Evolutionary conservation across 768 basidiomycete genomes (phyloP), one percentile per base, ranked within the genome.

Genomic region (Serpula lacrymans): DNA sequence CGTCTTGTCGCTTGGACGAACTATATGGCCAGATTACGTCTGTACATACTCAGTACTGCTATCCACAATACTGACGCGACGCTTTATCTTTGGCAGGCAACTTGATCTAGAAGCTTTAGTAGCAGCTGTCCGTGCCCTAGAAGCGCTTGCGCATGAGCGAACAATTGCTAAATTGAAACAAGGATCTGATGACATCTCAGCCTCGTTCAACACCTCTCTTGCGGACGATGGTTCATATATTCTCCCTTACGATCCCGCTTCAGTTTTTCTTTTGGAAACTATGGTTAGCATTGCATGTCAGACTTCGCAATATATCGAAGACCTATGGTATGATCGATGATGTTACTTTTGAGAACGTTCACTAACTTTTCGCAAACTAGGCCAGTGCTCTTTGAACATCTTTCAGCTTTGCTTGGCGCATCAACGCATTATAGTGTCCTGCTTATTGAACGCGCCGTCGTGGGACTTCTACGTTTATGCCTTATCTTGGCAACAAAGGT

Each of bases 341-440:
- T 13, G 21, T 12, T 17, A 6, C 10, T 31, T 5, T n/a, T 23
- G 21, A 17, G 10, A 30, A 8, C 21, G 33, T 26, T 41, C 41
- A 12, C 39, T 34, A 46, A 35, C n/a, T n/a, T 11, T 31, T 23
- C n/a, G n/a, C n/a, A n/a, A n/a, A 31, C 17, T 39, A 96, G 94
- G 95, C 93, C 95, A 0, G 78, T 92, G 51, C 79, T 95, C 3
- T 97, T 96, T 57, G 93, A 96, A 53, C 94, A 97, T 57, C 67
- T 98, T 18, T 87, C 91, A 0, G 74, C 84, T 1, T 65, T 99
- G 13, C 70, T 99, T 18, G 77, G 80, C 2, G 70, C 84, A 2
- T 77, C 95, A 0, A 72, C 73, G 11, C 83, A 84, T 38, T 97
- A 95, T 58, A 93, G 91, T 53, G 76, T 91, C 22, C 71, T 99